Conservation (phyloP, 1,284 basidiomycete species). For the Tylopilus sp. region DNA sequence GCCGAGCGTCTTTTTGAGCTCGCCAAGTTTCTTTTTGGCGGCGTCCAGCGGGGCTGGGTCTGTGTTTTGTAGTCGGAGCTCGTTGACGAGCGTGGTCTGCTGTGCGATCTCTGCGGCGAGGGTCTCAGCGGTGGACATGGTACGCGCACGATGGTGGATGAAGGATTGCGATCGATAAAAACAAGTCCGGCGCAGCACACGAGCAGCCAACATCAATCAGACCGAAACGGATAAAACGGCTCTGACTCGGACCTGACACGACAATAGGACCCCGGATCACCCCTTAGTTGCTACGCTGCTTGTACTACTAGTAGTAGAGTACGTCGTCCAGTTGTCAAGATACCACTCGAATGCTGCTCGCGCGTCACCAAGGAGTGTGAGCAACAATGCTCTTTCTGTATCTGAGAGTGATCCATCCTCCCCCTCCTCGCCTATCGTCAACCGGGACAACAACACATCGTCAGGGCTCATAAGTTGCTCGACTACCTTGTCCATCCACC, state of each 20-base stretch:
- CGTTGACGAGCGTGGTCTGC: slow-evolving; percentile 66
- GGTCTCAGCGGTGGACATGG: slow-evolving; percentile 50
- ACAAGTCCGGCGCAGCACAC: slow-evolving; percentile 27
- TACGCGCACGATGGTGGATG: slow-evolving; percentile 19
- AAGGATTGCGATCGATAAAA: slow-evolving; percentile 39
- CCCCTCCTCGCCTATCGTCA: slow-evolving; percentile 16
- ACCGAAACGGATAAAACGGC: slow-evolving; percentile 17
- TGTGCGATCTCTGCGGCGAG: slow-evolving; percentile 62
- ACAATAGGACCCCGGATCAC: slow-evolving; percentile 38
- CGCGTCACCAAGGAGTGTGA: slow-evolving; percentile 31
- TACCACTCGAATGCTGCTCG: slow-evolving; percentile 39
- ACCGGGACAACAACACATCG: slow-evolving; percentile 22
- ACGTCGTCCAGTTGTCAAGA: slow-evolving; percentile 19
- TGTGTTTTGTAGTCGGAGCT: slow-evolving; percentile 67
- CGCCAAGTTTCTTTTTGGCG: slow-evolving; percentile 74
- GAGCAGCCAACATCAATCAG: slow-evolving; percentile 25
- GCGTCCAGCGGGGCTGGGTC: slow-evolving; percentile 66
- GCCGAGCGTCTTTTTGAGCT: slow-evolving; percentile 71
- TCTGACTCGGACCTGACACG: slow-evolving; percentile 27
- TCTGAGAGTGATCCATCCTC: slow-evolving; percentile 23
- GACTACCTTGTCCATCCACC: slow-evolving; percentile 37
- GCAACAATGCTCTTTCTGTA: slow-evolving; percentile 23
- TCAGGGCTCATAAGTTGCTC: slow-evolving; percentile 30
- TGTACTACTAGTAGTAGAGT: slow-evolving; percentile 5
- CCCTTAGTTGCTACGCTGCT: slow-evolving; percentile 1